phyloP scores from a whole-genome alignment of 768 basidiomycete genomes.

The Postia placenta region DNA sequence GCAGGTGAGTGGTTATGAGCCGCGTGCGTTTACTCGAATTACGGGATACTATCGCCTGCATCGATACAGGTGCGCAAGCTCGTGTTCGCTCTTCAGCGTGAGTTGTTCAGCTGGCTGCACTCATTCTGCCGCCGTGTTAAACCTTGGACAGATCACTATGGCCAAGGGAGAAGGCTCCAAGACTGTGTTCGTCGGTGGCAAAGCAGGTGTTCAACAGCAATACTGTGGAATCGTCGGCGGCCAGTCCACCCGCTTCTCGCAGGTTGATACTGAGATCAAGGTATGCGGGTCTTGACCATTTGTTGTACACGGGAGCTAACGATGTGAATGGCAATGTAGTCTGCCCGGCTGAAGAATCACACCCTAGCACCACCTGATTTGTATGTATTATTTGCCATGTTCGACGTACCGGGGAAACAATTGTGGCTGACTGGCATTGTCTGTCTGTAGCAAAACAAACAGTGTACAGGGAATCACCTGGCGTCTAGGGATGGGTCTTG shows the following conservation, averaged over 20 bases:
- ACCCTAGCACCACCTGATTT: conserved; percentile 54
- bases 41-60: no score
- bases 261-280: conserved; percentile 58
- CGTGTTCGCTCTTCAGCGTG: conserved; percentile 24
- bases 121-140: background rate
- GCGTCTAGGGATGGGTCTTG: conserved; percentile 55
- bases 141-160: conserved; percentile 45
- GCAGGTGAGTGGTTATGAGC: conserved; percentile 36
- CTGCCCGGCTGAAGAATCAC: conserved; percentile 47
- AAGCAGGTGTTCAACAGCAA: conserved; percentile 39
- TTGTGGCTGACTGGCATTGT: no score
- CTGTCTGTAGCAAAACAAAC: conserved; percentile 38
- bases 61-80: conserved; percentile 18
- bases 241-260: conserved; percentile 50
- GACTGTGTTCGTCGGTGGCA: conserved; percentile 54
- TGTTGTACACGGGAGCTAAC: background rate
- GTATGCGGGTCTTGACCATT: no score
- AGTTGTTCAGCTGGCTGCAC: conserved; percentile 4
- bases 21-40: background rate
- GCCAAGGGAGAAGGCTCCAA: conserved; percentile 49
- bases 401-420: background rate
- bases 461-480: conserved; percentile 59
- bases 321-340: conserved; percentile 25
- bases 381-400: conserved; percentile 28
- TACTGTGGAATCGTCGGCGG: conserved; percentile 63